Conservation (phyloP, 1,139 yeast species). For the Protomyces lactucae-debilis region DNA sequence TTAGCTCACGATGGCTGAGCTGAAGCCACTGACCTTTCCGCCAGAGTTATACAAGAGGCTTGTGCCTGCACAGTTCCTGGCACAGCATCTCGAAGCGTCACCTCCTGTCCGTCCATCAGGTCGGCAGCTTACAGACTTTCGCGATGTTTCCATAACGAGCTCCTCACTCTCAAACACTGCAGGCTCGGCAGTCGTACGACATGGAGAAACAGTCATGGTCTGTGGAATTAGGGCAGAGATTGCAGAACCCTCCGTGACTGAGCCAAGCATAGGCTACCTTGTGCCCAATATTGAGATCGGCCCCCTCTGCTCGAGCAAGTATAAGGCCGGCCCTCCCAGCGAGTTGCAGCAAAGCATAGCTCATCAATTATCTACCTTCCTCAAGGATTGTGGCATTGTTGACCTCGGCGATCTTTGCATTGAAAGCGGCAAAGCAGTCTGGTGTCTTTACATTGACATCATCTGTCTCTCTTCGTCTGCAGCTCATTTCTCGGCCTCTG, state of each 20-base stretch:
- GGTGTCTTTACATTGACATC: slow-evolving; percentile 29
- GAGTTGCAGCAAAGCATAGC: slow-evolving; percentile 30
- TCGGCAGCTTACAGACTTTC: slow-evolving; percentile 25
- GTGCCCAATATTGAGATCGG: slow-evolving; percentile 30
- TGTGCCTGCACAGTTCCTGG: slow-evolving; percentile 24
- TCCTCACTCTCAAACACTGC: slow-evolving; percentile 23
- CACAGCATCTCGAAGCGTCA: slow-evolving; percentile 12
- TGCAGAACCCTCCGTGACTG: slow-evolving; percentile 28
- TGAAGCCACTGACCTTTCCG: slow-evolving; percentile 20
- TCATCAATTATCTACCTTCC: slow-evolving; percentile 10
- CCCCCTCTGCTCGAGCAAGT: slow-evolving; percentile 26
- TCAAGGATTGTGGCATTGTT: slow-evolving; percentile 9
- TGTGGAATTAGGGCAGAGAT: slow-evolving; percentile 30
- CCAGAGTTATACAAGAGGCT: slow-evolving; percentile 29
- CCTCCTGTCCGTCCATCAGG: slow-evolving; percentile 29
- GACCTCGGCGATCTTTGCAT: slow-evolving; percentile 28
- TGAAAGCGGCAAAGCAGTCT: slow-evolving; percentile 28
- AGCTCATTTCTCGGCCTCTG: slow-evolving; percentile 26
- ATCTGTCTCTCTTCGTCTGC: slow-evolving; percentile 29
- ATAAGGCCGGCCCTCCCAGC: slow-evolving; percentile 28
- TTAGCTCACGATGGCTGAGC: not conserved
- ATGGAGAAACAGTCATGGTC: slow-evolving; percentile 28
- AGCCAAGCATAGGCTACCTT: slow-evolving; percentile 27
- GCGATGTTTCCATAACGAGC: slow-evolving; percentile 23
- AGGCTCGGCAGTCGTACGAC: slow-evolving; percentile 29